phyloP scores from a whole-genome alignment of 1,284 basidiomycete species.

The Ceratobasidium sp. region DNA sequence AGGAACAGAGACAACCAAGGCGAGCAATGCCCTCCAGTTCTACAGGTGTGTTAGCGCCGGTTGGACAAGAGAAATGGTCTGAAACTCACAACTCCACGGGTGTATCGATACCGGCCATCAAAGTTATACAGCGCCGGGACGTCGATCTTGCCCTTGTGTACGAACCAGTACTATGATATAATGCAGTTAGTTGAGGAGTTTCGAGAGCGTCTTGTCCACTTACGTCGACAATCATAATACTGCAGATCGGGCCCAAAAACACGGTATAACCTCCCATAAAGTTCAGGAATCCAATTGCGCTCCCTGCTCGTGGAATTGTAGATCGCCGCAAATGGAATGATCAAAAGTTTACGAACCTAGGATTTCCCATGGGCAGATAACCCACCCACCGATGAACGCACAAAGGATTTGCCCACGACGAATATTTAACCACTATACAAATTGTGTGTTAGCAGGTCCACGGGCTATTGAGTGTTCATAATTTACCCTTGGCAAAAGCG shows the following conservation, averaged over 20 bases:
- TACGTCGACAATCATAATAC: constrained; percentile 53
- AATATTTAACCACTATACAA: constrained; percentile 74
- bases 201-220: neutral
- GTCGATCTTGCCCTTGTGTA: constrained; percentile 52
- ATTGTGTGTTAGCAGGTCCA: neutral
- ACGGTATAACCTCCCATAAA: constrained; percentile 54
- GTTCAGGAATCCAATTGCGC: constrained; percentile 44
- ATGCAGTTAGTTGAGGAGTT: neutral
- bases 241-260: constrained; percentile 53
- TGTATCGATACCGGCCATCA: constrained; percentile 53
- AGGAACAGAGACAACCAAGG: constrained; percentile 71
- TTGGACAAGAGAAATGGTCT: constrained; percentile 10
- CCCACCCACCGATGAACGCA: constrained; percentile 77
- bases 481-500: constrained; percentile 64
- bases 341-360: constrained; percentile 54
- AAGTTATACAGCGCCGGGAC: constrained; percentile 53
- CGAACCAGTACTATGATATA: constrained; percentile 47
- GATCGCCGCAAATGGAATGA: neutral
- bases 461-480: neutral
- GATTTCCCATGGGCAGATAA: constrained; percentile 70
- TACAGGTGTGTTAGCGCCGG: constrained; percentile 52
- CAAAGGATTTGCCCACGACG: constrained; percentile 79
- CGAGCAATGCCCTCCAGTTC: constrained; percentile 79
- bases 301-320: constrained; percentile 20
- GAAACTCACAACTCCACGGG: constrained; percentile 50